Evolutionary conservation across 257 asterid species (phyloP), one percentile per base, ranked within the genome.

Genomic region (Lycium barbarum): DNA sequence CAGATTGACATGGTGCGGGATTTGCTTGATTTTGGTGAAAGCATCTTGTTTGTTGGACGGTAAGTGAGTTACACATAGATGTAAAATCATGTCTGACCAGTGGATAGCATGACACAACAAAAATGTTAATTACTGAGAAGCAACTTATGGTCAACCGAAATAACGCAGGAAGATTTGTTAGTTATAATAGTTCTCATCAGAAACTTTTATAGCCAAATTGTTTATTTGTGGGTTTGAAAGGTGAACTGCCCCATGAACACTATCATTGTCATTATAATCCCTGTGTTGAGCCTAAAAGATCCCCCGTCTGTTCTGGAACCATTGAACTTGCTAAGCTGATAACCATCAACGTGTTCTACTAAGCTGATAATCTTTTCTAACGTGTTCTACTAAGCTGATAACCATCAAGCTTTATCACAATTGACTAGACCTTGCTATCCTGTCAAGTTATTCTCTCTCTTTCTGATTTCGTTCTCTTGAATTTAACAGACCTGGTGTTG

Each of bases 21-120:
- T 87, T 90, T 94, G 89, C 97, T 93, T 54, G 95, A 93, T 87
- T 93, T 91, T 86, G 97, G 98, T 74, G 89, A 91, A 87, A 94
- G 98, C 91, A 94, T 94, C 91, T 89, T 94, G 88, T 94, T 94
- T 87, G 85, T 94, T 58, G 97, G 98, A 89, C 88, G 96, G 98
- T 93, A 86, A 92, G 91, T 84, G 58, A 73, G 79, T 89, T 26
- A 22, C 36, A 51, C 14, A 26, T 72, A 72, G 38, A 45, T 72
- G 80, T 72, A 72, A 11, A 26, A 72, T 47, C 38, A 72, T 72
- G 38, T 72, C 38, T 45, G 80, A 45, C 58, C 58, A 5, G 80
- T 72, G 36, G 35, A 63, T 7, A 20, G 3, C 17, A 63, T 63
- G 71, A 10, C 20, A 22, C 13, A 61, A 61, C 67, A 61, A n/a